Percentiles rank a stretch among this genome's conserved stretches.
phyloP scores from a whole-genome alignment of 768 basidiomycete species.

The Gloeophyllum trabeum region DNA sequence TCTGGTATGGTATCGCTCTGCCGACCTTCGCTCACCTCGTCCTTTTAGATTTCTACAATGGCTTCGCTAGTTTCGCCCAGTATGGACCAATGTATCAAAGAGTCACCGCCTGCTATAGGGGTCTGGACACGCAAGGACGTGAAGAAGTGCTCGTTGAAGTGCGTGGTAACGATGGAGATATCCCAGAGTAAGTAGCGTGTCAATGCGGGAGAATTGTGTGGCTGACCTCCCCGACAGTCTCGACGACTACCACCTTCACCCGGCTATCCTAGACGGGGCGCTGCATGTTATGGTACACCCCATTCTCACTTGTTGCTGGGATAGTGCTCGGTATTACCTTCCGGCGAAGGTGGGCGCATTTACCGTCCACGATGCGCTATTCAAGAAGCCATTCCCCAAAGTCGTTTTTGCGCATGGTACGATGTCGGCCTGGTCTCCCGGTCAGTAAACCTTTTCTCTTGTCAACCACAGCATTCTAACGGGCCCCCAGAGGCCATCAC shows the following conservation, averaged over 20 bases:
- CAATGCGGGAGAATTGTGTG: background rate
- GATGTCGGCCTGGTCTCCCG: background rate
- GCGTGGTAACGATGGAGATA: background rate
- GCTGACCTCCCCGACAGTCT: background rate
- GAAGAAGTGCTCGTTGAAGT: constrained; percentile 6
- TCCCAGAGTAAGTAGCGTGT: background rate
- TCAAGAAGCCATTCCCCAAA: background rate
- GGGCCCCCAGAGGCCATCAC: background rate
- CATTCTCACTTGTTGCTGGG: background rate
- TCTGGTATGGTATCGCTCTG: background rate
- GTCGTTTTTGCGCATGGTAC: background rate
- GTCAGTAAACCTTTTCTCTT: background rate
- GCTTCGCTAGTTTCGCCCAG: constrained; percentile 6
- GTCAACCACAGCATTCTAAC: background rate
- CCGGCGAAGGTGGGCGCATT: background rate
- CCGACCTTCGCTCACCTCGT: background rate
- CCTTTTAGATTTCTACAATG: constrained; percentile 6
- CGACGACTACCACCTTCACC: background rate
- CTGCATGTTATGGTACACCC: background rate
- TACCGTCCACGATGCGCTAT: background rate
- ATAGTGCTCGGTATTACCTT: background rate
- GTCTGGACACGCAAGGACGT: too few relatives aligned
- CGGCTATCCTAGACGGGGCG: background rate
- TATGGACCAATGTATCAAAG: constrained; percentile 7
- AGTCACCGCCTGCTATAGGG: constrained; percentile 6